Conservation (phyloP, 306 rosid species). For the Mucuna pruriens region DNA sequence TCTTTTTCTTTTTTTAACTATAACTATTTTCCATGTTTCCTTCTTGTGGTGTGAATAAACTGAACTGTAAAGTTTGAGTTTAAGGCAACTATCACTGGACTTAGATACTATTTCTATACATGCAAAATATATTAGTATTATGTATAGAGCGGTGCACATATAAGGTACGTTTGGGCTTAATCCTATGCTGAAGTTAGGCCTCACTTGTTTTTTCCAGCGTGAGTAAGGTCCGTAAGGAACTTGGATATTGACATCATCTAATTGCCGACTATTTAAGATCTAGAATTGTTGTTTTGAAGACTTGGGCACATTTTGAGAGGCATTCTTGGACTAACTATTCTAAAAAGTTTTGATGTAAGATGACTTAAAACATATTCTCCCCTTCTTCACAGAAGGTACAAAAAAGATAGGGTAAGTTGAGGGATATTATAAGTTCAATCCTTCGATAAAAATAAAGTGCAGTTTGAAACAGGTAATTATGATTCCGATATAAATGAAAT, state of each 20-base stretch:
- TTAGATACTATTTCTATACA: not conserved
- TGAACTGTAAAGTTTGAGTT: slow-evolving; percentile 1
- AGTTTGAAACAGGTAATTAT: not conserved
- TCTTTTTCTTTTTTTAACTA: not conserved
- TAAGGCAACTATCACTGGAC: not conserved
- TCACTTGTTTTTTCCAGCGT: not conserved
- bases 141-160: not conserved
- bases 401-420: not conserved
- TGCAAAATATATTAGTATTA: not conserved
- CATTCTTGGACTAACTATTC: not conserved
- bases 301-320: not conserved
- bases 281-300: not conserved
- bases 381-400: not conserved
- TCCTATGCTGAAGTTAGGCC: not conserved
- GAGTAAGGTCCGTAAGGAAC: not conserved
- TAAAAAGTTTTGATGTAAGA: not conserved
- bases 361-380: not conserved
- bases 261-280: not conserved
- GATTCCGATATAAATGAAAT: too few species aligned
- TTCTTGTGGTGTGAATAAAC: slow-evolving; percentile 13
- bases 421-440: not conserved
- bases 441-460: not conserved
- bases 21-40: not conserved
- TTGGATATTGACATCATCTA: not conserved
- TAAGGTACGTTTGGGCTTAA: not conserved